phyloP scores from a whole-genome alignment of 805 yeast species.

The Candida easanensis region DNA sequence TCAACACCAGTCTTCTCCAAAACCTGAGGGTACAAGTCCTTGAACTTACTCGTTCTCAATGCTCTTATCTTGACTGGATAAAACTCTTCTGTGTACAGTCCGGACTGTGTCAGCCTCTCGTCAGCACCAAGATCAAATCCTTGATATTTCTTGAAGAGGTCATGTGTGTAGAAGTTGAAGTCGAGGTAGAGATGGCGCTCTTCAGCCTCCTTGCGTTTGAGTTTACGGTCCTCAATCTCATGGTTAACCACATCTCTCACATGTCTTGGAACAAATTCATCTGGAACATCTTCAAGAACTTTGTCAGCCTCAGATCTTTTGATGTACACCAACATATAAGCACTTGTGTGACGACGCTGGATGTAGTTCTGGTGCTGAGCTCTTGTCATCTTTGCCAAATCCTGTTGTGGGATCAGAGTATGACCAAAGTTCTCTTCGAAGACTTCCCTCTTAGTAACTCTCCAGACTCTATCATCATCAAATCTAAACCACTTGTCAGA shows the following conservation, averaged over 20 bases:
- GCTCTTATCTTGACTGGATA: constrained; percentile 50
- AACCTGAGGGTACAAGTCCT: constrained; percentile 48
- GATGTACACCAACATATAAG: constrained; percentile 94
- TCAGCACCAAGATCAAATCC: constrained; percentile 81
- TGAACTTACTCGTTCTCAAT: constrained; percentile 52
- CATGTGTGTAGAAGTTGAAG: constrained; percentile 52
- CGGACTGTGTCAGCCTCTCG: constrained; percentile 42
- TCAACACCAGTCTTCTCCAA: constrained; percentile 41
- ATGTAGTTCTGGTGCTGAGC: constrained; percentile 61
- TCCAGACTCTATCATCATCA: constrained; percentile 94
- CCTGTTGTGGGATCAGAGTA: constrained; percentile 48
- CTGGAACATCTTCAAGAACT: constrained; percentile 56
- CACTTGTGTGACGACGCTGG: constrained; percentile 83
- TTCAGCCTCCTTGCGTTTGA: constrained; percentile 55
- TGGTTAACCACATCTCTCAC: not conserved
- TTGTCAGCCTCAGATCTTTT: constrained; percentile 56
- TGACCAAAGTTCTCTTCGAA: constrained; percentile 93
- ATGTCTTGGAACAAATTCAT: constrained; percentile 52
- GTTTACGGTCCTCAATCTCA: constrained; percentile 43
- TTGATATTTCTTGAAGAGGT: constrained; percentile 54
- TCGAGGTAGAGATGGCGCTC: constrained; percentile 67
- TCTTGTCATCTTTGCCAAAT: constrained; percentile 50
- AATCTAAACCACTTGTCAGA: constrained; percentile 81
- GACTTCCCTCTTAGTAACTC: constrained; percentile 79
- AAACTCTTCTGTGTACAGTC: constrained; percentile 42